Evolutionary conservation across 352 stramenopile species (phyloP).

Genomic region (Lagenidium sp.): DNA sequence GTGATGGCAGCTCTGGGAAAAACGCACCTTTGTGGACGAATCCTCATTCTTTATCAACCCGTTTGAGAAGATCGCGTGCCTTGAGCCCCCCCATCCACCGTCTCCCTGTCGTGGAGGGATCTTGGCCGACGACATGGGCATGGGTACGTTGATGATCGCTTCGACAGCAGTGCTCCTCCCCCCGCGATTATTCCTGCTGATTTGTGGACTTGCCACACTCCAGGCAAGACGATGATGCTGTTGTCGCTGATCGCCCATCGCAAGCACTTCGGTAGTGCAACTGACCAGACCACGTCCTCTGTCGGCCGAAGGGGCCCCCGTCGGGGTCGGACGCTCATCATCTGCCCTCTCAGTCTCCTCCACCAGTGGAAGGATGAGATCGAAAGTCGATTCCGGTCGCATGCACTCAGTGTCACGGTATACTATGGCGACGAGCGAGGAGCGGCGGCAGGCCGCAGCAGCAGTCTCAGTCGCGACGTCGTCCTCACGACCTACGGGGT

Average conservation of each 20-base stretch:
- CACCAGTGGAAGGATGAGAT: slow-evolving; percentile 86
- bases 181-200: too few relatives aligned
- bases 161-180: too few relatives aligned
- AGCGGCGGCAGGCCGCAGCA: slow-evolving; percentile 10
- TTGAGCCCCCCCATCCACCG: slow-evolving; percentile 40
- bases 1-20: slow-evolving; percentile 53
- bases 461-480: slow-evolving; percentile 34
- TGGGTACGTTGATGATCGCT: slow-evolving; percentile 37
- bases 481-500: slow-evolving; percentile 84
- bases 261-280: slow-evolving; percentile 25
- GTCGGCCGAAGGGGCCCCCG: neutral
- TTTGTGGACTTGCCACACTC: too few relatives aligned
- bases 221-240: slow-evolving; percentile 81
- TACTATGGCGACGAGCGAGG: slow-evolving; percentile 74
- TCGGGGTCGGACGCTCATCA: slow-evolving; percentile 57
- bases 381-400: slow-evolving; percentile 42
- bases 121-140: slow-evolving; percentile 88
- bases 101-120: slow-evolving; percentile 72
- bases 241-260: slow-evolving; percentile 50
- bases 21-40: slow-evolving; percentile 33
- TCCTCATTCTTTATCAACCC: slow-evolving; percentile 72
- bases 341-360: slow-evolving; percentile 83
- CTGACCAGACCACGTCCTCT: neutral
- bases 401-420: slow-evolving; percentile 41
- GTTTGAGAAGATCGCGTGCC: slow-evolving; percentile 71